Conservation (phyloP, 1,284 basidiomycete species). For the Cutaneotrichosporon cavernicola region DNA sequence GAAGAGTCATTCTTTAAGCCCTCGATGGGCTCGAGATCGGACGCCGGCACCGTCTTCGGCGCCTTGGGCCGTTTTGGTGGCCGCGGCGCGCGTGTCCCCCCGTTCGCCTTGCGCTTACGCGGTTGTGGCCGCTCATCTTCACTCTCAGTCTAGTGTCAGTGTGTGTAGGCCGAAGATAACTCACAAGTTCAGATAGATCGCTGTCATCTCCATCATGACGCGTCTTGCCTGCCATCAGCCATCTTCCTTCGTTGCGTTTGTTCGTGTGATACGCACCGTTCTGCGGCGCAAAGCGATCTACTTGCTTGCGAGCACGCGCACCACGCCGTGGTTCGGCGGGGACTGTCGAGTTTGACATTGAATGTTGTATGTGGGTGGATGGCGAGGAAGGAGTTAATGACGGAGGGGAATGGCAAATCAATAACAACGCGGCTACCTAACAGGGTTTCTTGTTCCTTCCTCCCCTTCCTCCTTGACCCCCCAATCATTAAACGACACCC, state of each 20-base stretch:
- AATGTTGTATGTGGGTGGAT: constrained; percentile 6
- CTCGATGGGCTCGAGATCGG: constrained; percentile 25
- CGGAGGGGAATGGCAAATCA: constrained; percentile 13
- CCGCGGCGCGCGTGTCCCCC: constrained; percentile 14
- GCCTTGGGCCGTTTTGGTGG: constrained; percentile 23
- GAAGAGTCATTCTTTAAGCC: constrained; percentile 43
- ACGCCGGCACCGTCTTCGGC: constrained; percentile 21
- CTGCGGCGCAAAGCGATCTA: constrained; percentile 34
- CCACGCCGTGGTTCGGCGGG: constrained; percentile 41
- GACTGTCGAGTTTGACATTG: constrained; percentile 28
- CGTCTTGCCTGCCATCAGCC: constrained; percentile 11
- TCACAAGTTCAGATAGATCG: constrained; percentile 9
- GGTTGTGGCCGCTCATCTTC: constrained; percentile 15
- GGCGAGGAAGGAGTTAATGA: constrained; percentile 11
- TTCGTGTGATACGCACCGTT: constrained; percentile 4
- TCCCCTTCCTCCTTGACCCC: neutral
- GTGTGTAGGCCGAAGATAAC: constrained; percentile 26
- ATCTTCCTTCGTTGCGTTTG: constrained; percentile 5
- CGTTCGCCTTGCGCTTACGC: constrained; percentile 26
- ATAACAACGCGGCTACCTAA: constrained; percentile 12
- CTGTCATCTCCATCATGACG: constrained; percentile 7
- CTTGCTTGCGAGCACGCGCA: constrained; percentile 38
- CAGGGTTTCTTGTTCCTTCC: neutral
- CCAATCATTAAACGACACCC: no score
- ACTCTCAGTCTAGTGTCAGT: constrained; percentile 15